These are phyloP conservation scores for Paramecium octaurelia DNA, from an alignment of 73 alveolate genomes.

Conservation along the genomic window DNA sequence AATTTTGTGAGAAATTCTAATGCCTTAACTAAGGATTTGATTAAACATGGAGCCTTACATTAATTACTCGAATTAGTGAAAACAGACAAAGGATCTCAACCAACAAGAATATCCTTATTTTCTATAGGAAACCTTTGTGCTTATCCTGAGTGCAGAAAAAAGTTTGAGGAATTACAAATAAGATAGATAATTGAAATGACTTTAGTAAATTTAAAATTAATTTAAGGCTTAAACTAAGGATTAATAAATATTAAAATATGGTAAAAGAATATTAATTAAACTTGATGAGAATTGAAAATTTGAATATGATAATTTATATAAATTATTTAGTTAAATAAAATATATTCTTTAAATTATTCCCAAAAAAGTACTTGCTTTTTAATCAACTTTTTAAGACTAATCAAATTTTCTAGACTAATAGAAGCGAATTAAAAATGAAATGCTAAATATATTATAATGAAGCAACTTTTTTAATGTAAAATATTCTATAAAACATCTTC, in stretches of 20 bases:
- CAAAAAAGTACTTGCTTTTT: too few relatives aligned
- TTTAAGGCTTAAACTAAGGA: slow-evolving; percentile 60
- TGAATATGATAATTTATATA: background rate
- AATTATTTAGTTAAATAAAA: background rate
- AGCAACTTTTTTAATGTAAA: background rate
- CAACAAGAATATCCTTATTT: slow-evolving; percentile 95
- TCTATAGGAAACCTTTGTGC: slow-evolving; percentile 96
- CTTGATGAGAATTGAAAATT: slow-evolving; percentile 47
- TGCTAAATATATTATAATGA: background rate
- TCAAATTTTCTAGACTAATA: too few relatives aligned
- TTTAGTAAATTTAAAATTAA: background rate
- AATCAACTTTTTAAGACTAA: too few relatives aligned
- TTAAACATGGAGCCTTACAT: slow-evolving; percentile 90
- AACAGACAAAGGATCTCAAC: slow-evolving; percentile 75
- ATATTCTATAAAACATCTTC: too few relatives aligned
- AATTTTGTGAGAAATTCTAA: slow-evolving; percentile 96
- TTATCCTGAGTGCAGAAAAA: slow-evolving; percentile 86
- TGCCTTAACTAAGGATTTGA: slow-evolving; percentile 87
- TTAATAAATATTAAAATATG: slow-evolving; percentile 78
- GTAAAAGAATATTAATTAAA: slow-evolving; percentile 78
- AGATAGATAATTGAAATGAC: slow-evolving; percentile 83
- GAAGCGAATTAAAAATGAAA: too few relatives aligned
- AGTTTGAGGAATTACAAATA: slow-evolving; percentile 89
- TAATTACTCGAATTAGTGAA: slow-evolving; percentile 86
- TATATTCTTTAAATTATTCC: too few relatives aligned